phyloP scores from a whole-genome alignment of 805 yeast species.

The Yueomyces sp. region DNA sequence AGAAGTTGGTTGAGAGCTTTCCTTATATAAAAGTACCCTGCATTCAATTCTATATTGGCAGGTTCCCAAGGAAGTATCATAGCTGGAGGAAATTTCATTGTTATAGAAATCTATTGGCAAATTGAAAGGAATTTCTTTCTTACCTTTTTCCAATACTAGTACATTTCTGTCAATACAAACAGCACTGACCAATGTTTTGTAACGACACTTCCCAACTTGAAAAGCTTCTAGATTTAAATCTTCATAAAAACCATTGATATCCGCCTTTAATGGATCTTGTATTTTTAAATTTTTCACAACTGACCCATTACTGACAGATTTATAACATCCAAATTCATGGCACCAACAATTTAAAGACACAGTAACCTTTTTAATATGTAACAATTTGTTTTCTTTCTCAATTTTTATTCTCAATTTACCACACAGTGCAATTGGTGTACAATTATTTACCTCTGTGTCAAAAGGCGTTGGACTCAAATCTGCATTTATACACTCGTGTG shows the following conservation, averaged over 20 bases:
- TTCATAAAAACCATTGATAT: too few species aligned
- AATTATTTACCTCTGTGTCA: neutral
- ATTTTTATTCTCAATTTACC: neutral
- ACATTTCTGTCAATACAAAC: too few species aligned
- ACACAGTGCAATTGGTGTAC: neutral
- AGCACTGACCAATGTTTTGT: too few species aligned
- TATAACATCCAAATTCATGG: neutral
- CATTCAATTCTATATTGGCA: neutral
- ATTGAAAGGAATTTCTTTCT: neutral
- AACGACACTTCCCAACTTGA: too few species aligned
- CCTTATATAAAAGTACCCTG: neutral
- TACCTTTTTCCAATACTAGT: too few species aligned
- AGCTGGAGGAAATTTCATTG: neutral
- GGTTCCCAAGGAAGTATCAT: neutral
- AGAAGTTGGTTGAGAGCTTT: neutral
- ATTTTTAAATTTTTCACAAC: too few species aligned
- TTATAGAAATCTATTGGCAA: neutral
- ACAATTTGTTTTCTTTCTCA: neutral
- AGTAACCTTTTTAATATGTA: too few species aligned
- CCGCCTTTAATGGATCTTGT: too few species aligned
- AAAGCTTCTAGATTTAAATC: too few species aligned
- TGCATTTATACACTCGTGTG: neutral
- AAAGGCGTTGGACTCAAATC: neutral
- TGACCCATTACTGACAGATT: too few species aligned
- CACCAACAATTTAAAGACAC: neutral